Conservation (phyloP, 2,329 filamentous ascomycete genomes). For the Apiospora malaysiana region DNA sequence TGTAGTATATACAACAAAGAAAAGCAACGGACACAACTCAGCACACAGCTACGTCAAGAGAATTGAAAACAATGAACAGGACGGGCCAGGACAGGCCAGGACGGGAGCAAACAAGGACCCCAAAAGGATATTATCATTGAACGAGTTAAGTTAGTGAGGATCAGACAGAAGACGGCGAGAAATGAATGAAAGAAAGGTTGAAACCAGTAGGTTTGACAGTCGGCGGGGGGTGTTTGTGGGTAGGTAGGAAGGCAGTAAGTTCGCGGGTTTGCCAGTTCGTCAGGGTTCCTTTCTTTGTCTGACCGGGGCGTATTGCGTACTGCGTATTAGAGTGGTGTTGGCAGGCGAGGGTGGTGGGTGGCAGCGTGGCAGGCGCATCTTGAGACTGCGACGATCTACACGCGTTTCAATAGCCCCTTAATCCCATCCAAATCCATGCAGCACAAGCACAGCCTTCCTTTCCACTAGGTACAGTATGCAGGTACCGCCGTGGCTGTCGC, state of each 20-base stretch:
- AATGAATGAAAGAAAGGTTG: conserved; percentile 15
- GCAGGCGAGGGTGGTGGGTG: no score
- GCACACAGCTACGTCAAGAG: neutral
- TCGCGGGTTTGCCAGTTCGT: neutral
- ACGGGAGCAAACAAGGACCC: conserved; percentile 16
- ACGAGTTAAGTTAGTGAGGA: neutral
- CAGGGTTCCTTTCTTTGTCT: conserved; percentile 15
- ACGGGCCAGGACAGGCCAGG: neutral
- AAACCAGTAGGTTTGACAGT: conserved; percentile 10
- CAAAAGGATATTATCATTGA: conserved; percentile 14
- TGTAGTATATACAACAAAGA: neutral
- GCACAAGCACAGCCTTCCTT: neutral
- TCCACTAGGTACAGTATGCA: no score
- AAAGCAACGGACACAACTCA: neutral
- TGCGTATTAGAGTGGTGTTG: neutral
- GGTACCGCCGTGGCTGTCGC: neutral
- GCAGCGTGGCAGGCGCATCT: conserved; percentile 7
- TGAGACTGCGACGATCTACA: conserved; percentile 16
- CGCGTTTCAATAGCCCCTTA: conserved; percentile 15
- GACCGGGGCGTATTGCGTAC: neutral
- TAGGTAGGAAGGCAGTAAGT: neutral
- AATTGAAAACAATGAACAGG: conserved; percentile 13
- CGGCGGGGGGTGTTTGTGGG: conserved; percentile 12
- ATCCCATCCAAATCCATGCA: conserved; percentile 15
- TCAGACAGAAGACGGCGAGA: neutral